phyloP scores from a whole-genome alignment of 805 yeast genomes.

The Myxozyma neotropica region DNA sequence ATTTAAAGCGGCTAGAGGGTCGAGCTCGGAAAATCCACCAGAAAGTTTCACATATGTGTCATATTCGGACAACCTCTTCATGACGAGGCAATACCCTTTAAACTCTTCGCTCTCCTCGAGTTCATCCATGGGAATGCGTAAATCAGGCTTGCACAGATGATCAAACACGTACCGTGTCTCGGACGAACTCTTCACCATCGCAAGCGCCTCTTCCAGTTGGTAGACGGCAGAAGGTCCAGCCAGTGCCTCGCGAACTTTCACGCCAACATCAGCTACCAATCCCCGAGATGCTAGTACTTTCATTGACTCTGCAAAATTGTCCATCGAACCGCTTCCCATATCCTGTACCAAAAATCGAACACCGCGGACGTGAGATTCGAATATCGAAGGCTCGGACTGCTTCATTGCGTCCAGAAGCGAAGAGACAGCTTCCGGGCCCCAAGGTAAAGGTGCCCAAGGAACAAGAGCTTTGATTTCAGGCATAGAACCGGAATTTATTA shows the following conservation, averaged over 20 bases:
- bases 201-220: slow-evolving; percentile 47
- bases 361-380: slow-evolving; percentile 43
- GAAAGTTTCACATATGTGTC: slow-evolving; percentile 46
- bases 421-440: slow-evolving; percentile 39
- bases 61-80: slow-evolving; percentile 7
- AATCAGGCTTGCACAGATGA: slow-evolving; percentile 50
- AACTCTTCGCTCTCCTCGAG: slow-evolving; percentile 11
- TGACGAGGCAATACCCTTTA: slow-evolving; percentile 4
- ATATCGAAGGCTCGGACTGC: slow-evolving; percentile 16
- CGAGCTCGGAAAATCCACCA: slow-evolving; percentile 50
- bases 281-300: slow-evolving; percentile 43
- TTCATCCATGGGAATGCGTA: slow-evolving; percentile 26
- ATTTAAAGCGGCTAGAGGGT: background rate
- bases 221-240: slow-evolving; percentile 42
- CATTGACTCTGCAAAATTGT: slow-evolving; percentile 42
- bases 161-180: slow-evolving; percentile 45
- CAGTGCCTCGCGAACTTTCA: slow-evolving; percentile 42
- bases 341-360: slow-evolving; percentile 51
- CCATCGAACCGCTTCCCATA: slow-evolving; percentile 42
- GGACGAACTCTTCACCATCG: slow-evolving; percentile 40
- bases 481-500: slow-evolving; percentile 1
- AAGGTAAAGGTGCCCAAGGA: slow-evolving; percentile 53
- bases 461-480: slow-evolving; percentile 41
- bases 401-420: slow-evolving; percentile 33
- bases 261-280: slow-evolving; percentile 49